phyloP scores from a whole-genome alignment of 2,329 filamentous ascomycete genomes.

The Trichoderma brevicompactum region DNA sequence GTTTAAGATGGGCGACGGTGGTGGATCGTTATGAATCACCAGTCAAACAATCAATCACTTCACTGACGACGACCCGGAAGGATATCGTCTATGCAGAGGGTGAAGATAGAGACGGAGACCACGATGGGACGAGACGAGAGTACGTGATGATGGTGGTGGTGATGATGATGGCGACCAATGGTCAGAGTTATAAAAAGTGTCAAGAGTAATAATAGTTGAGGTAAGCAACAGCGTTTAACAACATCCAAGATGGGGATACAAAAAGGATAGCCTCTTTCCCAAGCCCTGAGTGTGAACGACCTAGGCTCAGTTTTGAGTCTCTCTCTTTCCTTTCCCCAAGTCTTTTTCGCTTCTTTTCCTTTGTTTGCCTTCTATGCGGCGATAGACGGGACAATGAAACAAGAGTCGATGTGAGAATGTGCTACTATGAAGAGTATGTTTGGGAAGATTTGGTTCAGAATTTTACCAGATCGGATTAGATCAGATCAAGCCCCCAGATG shows the following conservation, averaged over 20 bases:
- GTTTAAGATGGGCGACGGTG: not conserved
- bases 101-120: slow-evolving; percentile 29
- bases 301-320: slow-evolving; percentile 24
- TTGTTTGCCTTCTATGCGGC: slow-evolving; percentile 10
- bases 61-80: slow-evolving; percentile 28
- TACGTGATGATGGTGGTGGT: not conserved
- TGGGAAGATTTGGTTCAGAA: not conserved
- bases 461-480: not conserved
- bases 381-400: not conserved
- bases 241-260: slow-evolving; percentile 22
- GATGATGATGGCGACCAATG: not conserved
- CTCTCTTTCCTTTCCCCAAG: slow-evolving; percentile 11
- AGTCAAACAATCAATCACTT: slow-evolving; percentile 30
- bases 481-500: slow-evolving; percentile 1
- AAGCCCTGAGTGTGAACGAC: slow-evolving; percentile 11
- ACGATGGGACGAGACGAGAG: slow-evolving; percentile 17
- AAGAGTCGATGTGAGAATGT: not conserved
- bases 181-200: not conserved
- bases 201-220: not conserved
- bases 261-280: slow-evolving; percentile 25
- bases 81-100: slow-evolving; percentile 29
- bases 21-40: slow-evolving; percentile 24
- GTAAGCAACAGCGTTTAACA: not conserved
- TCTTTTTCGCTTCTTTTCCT: not conserved
- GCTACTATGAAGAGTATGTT: not conserved